A percentile compares a stretch with the other conserved stretches of the same genome.
These are phyloP conservation scores for Talaromyces ruber DNA, from an alignment of 495 filamentous ascomycete species.

Conservation along the genomic window DNA sequence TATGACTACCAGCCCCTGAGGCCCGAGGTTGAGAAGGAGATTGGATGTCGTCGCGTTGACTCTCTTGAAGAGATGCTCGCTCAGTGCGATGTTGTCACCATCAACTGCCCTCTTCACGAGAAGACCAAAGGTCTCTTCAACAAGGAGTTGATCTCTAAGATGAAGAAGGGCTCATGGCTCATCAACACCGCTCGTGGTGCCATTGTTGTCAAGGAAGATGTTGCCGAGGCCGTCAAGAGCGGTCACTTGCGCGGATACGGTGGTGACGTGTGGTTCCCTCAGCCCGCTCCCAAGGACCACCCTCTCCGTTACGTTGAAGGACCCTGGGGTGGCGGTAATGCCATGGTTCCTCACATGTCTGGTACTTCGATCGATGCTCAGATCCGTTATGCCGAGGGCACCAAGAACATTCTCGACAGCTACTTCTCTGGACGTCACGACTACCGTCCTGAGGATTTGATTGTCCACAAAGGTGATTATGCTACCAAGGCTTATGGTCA, in stretches of 20 bases:
- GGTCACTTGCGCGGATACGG: constrained; percentile 97
- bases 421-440: constrained; percentile 83
- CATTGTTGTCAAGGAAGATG: constrained; percentile 99
- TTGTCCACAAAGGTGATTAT: constrained; percentile 87
- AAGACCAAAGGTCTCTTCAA: constrained; percentile 95
- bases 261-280: constrained; percentile 89
- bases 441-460: constrained; percentile 86
- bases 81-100: constrained; percentile 97
- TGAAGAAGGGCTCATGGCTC: constrained; percentile 97
- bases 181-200: constrained; percentile 97
- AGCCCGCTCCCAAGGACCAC: constrained; percentile 94
- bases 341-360: constrained; percentile 97
- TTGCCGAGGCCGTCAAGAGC: constrained; percentile 83
- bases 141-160: constrained; percentile 99
- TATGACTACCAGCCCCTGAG: constrained; percentile 96
- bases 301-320: constrained; percentile 85
- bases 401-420: constrained; percentile 80
- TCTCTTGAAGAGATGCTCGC: constrained; percentile 87
- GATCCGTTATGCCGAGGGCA: constrained; percentile 84
- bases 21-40: constrained; percentile 86
- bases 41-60: constrained; percentile 85
- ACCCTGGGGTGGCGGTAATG: constrained; percentile 94
- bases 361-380: constrained; percentile 96
- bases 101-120: constrained; percentile 99
- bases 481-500: constrained; percentile 93